Conservation (phyloP, 1,284 basidiomycete species). For the Boletus smithii region DNA sequence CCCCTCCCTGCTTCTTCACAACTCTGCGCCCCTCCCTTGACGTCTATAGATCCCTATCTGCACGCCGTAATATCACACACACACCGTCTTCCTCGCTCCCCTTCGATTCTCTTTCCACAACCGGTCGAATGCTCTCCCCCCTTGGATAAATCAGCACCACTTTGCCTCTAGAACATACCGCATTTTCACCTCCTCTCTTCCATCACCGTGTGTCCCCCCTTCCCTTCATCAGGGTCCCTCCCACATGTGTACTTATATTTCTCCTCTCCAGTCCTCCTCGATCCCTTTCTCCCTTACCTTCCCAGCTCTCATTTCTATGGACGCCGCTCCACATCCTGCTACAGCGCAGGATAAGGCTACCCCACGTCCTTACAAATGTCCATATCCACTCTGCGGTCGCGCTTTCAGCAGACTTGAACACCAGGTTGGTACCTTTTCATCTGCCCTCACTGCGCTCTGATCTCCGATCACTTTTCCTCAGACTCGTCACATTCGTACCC, state of each 20-base stretch:
- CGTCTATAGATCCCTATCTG: too few species aligned
- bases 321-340: slow-evolving; percentile 13
- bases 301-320: slow-evolving; percentile 25
- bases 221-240: slow-evolving; percentile 12
- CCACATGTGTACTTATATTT: slow-evolving; percentile 32
- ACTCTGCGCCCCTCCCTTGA: slow-evolving; percentile 16
- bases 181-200: slow-evolving; percentile 11
- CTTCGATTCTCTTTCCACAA: too few species aligned
- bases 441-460: slow-evolving; percentile 16
- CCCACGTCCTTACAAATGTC: slow-evolving; percentile 91
- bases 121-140: too few species aligned
- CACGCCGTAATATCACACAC: too few species aligned
- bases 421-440: slow-evolving; percentile 57
- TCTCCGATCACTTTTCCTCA: slow-evolving; percentile 37
- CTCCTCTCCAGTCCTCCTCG: slow-evolving; percentile 18
- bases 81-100: too few species aligned
- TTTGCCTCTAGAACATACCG: too few species aligned
- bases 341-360: slow-evolving; percentile 50
- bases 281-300: slow-evolving; percentile 20
- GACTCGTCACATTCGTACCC: slow-evolving; percentile 97
- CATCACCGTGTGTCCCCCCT: slow-evolving; percentile 26
- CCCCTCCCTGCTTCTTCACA: slow-evolving; percentile 15
- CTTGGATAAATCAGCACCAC: too few species aligned
- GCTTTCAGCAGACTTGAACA: slow-evolving; percentile 92
- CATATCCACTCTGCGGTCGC: slow-evolving; percentile 85